Conservation (phyloP, 345 rosid genomes). For the Eucalyptus shirleyi region DNA sequence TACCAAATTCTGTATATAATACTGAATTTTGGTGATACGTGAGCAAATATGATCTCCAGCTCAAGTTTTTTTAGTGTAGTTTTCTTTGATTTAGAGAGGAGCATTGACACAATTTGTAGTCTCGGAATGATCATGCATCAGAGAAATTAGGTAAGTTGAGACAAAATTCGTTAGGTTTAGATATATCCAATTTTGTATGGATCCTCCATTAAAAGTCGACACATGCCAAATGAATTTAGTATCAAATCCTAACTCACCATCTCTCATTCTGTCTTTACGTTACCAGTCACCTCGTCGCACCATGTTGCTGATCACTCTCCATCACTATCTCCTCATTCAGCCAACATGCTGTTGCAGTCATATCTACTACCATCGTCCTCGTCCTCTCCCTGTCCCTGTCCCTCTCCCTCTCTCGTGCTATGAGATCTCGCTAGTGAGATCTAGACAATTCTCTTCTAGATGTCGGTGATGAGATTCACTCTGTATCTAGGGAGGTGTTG, state of each 20-base stretch:
- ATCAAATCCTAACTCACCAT: background rate
- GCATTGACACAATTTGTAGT: background rate
- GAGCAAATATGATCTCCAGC: background rate
- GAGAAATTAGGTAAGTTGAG: background rate
- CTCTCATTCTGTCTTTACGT: background rate
- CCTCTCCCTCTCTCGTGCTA: background rate
- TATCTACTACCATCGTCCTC: background rate
- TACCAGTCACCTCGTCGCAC: background rate
- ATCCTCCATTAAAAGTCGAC: background rate
- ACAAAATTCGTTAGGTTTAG: background rate
- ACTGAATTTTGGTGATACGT: background rate
- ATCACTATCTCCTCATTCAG: background rate
- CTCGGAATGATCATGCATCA: background rate
- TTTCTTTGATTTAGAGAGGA: background rate
- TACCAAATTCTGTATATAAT: background rate
- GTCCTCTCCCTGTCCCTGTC: background rate
- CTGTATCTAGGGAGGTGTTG: background rate
- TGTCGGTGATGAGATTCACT: background rate
- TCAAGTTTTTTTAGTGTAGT: background rate
- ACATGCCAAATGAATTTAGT: background rate
- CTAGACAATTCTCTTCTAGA: background rate
- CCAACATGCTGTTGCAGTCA: background rate
- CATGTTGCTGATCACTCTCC: background rate
- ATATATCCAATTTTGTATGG: background rate
- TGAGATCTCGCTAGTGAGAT: background rate